These are phyloP conservation scores for Monosporozyma aquatica DNA, from an alignment of 805 yeast genomes.

Conservation along the genomic window DNA sequence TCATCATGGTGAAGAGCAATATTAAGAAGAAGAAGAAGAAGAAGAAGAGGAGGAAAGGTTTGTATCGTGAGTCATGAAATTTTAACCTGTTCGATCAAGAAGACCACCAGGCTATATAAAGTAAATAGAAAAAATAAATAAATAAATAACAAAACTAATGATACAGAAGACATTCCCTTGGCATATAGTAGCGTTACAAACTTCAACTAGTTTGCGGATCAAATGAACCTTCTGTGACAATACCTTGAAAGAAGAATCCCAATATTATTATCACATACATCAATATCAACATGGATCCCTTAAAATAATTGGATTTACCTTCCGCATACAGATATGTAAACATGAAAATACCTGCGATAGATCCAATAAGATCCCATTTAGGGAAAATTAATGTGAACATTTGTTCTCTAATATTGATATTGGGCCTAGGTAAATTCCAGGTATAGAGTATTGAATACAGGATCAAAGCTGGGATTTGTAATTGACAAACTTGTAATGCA, in stretches of 20 bases:
- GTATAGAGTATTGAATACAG: constrained; percentile 55
- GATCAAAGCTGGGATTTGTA: constrained; percentile 88
- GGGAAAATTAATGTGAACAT: constrained; percentile 80
- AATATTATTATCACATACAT: constrained; percentile 63
- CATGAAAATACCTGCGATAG: constrained; percentile 74
- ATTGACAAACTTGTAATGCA: constrained; percentile 86
- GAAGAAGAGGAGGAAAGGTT: too few relatives aligned
- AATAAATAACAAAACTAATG: too few relatives aligned
- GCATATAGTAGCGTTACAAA: too few relatives aligned
- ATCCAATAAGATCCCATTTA: constrained; percentile 87
- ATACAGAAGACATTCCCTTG: too few relatives aligned
- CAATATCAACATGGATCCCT: constrained; percentile 80
- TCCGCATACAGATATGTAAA: constrained; percentile 93
- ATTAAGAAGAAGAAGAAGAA: too few relatives aligned
- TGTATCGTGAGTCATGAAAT: too few relatives aligned
- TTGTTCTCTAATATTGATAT: constrained; percentile 28
- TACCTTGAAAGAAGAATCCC: constrained; percentile 65
- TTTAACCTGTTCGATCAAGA: too few relatives aligned
- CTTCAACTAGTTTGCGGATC: neutral
- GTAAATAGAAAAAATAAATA: too few relatives aligned
- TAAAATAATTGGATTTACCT: constrained; percentile 92
- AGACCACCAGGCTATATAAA: too few relatives aligned
- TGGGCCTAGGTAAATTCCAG: constrained; percentile 27
- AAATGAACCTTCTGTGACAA: constrained; percentile 4
- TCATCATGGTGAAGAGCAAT: too few relatives aligned